A percentile compares a stretch with the other conserved stretches of the same genome.
Conservation (phyloP, 352 stramenopile species). For the Pythium insidiosum region DNA sequence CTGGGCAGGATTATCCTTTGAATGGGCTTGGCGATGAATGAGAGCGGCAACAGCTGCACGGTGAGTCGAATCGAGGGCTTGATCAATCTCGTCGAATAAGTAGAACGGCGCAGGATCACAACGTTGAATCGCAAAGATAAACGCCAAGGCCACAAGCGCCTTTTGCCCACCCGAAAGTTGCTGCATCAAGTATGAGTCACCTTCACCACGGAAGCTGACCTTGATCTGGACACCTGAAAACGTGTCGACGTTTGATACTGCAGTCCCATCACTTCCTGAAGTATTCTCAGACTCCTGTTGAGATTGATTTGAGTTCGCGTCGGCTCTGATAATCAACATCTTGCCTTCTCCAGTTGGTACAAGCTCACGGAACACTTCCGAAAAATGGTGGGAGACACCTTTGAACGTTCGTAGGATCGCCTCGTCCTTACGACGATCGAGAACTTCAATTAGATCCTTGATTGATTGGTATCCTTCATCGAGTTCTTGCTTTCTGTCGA, state of each 20-base stretch:
- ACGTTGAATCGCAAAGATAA: conserved; percentile 99
- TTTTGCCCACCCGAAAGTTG: conserved; percentile 99
- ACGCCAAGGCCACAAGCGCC: conserved; percentile 97
- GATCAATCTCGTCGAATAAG: conserved; percentile 99
- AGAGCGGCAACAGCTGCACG: conserved; percentile 93
- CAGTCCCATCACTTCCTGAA: conserved; percentile 5
- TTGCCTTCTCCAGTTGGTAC: conserved; percentile 95
- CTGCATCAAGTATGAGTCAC: conserved; percentile 97
- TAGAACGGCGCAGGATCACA: conserved; percentile 99
- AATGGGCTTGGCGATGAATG: conserved; percentile 95
- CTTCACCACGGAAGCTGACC: conserved; percentile 94
- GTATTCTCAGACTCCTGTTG: conserved; percentile 12
- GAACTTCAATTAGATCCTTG: conserved; percentile 85
- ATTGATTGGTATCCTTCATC: conserved; percentile 91
- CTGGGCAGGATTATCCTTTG: conserved; percentile 94
- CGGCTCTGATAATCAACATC: conserved; percentile 94
- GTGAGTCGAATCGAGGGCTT: conserved; percentile 99
- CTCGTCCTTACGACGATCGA: conserved; percentile 96
- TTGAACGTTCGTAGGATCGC: conserved; percentile 99
- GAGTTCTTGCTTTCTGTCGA: conserved; percentile 94
- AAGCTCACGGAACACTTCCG: conserved; percentile 97
- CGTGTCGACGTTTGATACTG: conserved; percentile 71
- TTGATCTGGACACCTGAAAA: conserved; percentile 98
- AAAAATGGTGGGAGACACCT: conserved; percentile 97
- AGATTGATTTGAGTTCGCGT: too few species aligned